Percentiles rank a stretch among this genome's conserved stretches.
Evolutionary conservation across 768 basidiomycete genomes (phyloP).

Genomic region (Leucocoprinus sp.): DNA sequence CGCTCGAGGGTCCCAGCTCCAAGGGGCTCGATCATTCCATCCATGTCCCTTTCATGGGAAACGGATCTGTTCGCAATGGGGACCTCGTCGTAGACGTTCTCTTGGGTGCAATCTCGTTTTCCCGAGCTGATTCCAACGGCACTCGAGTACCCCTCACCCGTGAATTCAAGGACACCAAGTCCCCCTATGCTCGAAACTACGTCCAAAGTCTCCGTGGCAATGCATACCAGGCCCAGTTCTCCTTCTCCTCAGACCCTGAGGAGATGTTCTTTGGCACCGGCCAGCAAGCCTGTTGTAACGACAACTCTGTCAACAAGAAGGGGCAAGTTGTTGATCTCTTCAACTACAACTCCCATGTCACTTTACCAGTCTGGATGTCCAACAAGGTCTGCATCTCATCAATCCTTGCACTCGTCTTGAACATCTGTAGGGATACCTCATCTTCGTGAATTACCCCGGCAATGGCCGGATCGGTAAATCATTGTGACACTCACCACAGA

Average conservation of each 20-base stretch:
- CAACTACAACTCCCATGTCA: conserved; percentile 29
- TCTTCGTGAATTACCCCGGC: conserved; percentile 29
- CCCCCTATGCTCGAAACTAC: conserved; percentile 22
- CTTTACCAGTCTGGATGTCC: conserved; percentile 29
- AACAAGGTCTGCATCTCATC: conserved; percentile 21
- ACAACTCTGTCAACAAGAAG: conserved; percentile 30
- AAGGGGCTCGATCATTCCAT: conserved; percentile 24
- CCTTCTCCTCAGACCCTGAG: conserved; percentile 23
- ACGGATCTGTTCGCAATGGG: conserved; percentile 24
- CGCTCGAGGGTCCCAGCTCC: conserved; percentile 25
- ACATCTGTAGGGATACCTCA: conserved; percentile 23
- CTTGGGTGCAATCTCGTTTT: conserved; percentile 21
- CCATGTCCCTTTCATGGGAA: conserved; percentile 21
- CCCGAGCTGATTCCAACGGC: conserved; percentile 22
- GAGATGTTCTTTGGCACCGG: conserved; percentile 30
- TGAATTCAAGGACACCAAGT: conserved; percentile 26
- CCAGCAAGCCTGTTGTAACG: conserved; percentile 30
- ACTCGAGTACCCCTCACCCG: conserved; percentile 20
- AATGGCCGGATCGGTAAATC: conserved; percentile 27
- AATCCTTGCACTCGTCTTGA: background rate
- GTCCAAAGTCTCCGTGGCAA: conserved; percentile 23
- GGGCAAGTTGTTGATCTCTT: conserved; percentile 29
- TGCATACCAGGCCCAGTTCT: conserved; percentile 25
- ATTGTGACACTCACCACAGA: background rate
- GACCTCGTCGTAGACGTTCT: conserved; percentile 21